Base-by-base conservation (phyloP, 495 filamentous ascomycete genomes). In the Xylaria palmicola region DNA sequence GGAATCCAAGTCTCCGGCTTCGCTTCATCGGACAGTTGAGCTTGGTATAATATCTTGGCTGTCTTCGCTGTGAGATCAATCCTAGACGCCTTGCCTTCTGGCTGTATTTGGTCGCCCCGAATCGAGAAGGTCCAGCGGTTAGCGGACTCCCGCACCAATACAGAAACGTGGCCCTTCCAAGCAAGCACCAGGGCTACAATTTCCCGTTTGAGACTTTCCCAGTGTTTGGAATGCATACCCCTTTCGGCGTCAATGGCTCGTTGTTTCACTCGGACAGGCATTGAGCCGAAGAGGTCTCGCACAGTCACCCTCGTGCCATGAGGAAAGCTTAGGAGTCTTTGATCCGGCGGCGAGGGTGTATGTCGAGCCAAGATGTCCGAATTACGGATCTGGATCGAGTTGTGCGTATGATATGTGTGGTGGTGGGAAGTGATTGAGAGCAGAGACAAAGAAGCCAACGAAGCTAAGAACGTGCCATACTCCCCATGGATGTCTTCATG, bases 231-330 rank as follows among this genome's bases (percentile, higher is more conserved):
- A 24, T 72, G 71, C 1, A 65, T 68, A 9, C 68, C 51, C 36
- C 82, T 82, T 29, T 92, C 88, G 2, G 85, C 60, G 44, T 88
- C 83, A 10, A 81, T 74, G 2, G 78, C 76, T 65, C 92, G 82
- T 67, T 89, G 90, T 74, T 94, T 96, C 20, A 97, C 87, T n/a
- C 95, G 88, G 10, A 98, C 94, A 1, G 94, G 94, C 88, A 98
- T 92, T 49, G 91, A 92, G 1, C 93, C 94, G 74, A 97, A 98
- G 12, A 98, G 79, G 67, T 96, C 90, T 62, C 90, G 86, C 3
- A 97, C 90, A 4, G 81, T 83, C 8, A 94, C 86, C 47, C 86
- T 80, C 1, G 93, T 97, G 6, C 94, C 95, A 74, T 91, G 88
- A 13, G 75, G 64, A 52, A 80, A 78, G 63, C 73, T 74, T 7